A percentile compares a stretch with the other conserved stretches of the same genome.
Evolutionary conservation across 78 protist species (phyloP).

Genomic region (Dictyostelium capitatum): DNA sequence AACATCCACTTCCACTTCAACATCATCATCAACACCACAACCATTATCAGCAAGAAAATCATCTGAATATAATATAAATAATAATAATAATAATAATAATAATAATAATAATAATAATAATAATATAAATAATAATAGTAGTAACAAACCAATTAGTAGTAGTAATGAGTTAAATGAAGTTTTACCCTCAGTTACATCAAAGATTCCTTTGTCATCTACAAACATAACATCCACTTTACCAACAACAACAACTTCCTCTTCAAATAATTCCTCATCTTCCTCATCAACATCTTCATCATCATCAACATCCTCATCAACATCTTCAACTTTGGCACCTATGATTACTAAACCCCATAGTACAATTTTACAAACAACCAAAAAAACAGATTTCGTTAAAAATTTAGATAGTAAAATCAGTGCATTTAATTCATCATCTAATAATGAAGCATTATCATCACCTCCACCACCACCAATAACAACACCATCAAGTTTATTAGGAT

Average conservation of each 20-base stretch:
- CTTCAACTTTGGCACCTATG: neutral
- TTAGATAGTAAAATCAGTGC: neutral
- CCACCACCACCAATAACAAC: neutral
- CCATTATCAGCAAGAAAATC: neutral
- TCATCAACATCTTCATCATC: neutral
- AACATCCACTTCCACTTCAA: neutral
- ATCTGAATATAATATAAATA: neutral
- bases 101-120: neutral
- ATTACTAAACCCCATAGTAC: slow-evolving; percentile 5
- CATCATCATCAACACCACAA: neutral
- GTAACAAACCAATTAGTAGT: neutral
- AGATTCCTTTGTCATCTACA: slow-evolving; percentile 6
- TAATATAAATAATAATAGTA: neutral
- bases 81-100: neutral
- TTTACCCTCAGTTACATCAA: slow-evolving; percentile 13
- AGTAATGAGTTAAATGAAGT: slow-evolving; percentile 28
- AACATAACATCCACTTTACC: neutral
- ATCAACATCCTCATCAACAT: neutral
- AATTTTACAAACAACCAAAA: neutral
- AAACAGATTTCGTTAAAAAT: slow-evolving; percentile 6
- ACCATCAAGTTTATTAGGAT: neutral
- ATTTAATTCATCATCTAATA: neutral
- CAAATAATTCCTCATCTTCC: neutral
- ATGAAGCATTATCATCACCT: neutral
- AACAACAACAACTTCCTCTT: neutral